These are phyloP conservation scores for Epichloe uncinata DNA, from an alignment of 2,329 filamentous ascomycete species.

Conservation along the genomic window DNA sequence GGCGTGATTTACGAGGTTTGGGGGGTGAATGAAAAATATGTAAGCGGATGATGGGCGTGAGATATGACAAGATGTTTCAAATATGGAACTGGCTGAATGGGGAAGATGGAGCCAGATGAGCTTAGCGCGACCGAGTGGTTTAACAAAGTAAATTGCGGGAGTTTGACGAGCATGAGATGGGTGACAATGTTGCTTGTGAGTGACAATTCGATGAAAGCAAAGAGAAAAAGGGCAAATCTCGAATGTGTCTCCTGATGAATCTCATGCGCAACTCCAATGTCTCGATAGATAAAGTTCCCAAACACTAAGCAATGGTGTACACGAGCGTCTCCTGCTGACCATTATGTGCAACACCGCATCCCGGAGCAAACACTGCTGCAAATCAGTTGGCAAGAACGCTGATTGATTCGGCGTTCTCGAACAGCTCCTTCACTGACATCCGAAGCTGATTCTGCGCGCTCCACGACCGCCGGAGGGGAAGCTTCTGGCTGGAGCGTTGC, in stretches of 20 bases:
- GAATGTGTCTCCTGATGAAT: too few relatives aligned
- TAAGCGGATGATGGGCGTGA: background rate
- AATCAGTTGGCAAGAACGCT: constrained; percentile 32
- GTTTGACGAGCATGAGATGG: too few relatives aligned
- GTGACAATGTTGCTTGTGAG: too few relatives aligned
- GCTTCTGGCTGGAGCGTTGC: constrained; percentile 56
- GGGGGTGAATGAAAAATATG: background rate
- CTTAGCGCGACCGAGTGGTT: background rate
- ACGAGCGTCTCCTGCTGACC: too few relatives aligned
- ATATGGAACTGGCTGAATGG: background rate
- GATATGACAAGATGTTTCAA: background rate
- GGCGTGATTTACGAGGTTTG: background rate
- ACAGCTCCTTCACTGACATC: constrained; percentile 7
- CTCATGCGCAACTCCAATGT: background rate
- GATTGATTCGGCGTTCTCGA: constrained; percentile 12
- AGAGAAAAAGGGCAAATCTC: too few relatives aligned
- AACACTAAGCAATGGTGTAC: background rate
- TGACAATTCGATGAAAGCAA: too few relatives aligned
- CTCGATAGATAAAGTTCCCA: background rate
- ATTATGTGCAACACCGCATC: constrained; percentile 33
- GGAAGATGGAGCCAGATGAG: background rate
- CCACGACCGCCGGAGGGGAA: background rate
- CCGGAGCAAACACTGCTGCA: constrained; percentile 38
- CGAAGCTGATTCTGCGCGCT: constrained; percentile 5
- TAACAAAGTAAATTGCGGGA: too few relatives aligned